Conservation (phyloP, 805 yeast genomes). For the Starmerella vitae region DNA sequence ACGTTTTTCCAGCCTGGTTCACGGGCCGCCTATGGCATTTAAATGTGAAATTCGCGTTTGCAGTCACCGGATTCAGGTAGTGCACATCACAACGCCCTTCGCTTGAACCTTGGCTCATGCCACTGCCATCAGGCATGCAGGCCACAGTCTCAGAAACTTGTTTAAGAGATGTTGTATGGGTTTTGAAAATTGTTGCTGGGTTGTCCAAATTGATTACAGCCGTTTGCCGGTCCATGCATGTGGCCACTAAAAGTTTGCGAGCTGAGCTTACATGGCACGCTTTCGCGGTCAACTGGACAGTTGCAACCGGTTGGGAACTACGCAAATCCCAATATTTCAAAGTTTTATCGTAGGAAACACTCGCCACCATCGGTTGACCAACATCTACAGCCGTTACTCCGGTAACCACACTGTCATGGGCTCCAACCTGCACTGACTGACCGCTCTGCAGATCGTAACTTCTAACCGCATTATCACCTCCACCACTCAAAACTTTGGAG, state of each 20-base stretch:
- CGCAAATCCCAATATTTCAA: slow-evolving; percentile 91
- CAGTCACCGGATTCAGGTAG: slow-evolving; percentile 65
- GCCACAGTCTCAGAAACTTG: slow-evolving; percentile 74
- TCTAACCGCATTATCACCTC: slow-evolving; percentile 78
- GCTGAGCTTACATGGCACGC: slow-evolving; percentile 80
- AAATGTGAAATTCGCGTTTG: slow-evolving; percentile 61
- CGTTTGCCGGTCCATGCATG: slow-evolving; percentile 80
- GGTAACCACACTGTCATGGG: slow-evolving; percentile 69
- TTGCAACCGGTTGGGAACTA: slow-evolving; percentile 60
- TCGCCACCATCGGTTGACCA: slow-evolving; percentile 60
- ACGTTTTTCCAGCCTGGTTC: slow-evolving; percentile 39
- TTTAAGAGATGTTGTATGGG: slow-evolving; percentile 62
- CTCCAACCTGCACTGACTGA: slow-evolving; percentile 72
- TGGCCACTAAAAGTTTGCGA: slow-evolving; percentile 77
- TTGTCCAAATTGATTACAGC: slow-evolving; percentile 57
- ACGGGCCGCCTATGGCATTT: slow-evolving; percentile 71
- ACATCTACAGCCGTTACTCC: slow-evolving; percentile 66
- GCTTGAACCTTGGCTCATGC: slow-evolving; percentile 82
- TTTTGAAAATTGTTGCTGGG: slow-evolving; percentile 72
- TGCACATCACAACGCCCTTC: slow-evolving; percentile 95
- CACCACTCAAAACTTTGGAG: slow-evolving; percentile 73
- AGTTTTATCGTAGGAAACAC: slow-evolving; percentile 96
- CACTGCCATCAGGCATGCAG: slow-evolving; percentile 85
- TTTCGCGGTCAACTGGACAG: slow-evolving; percentile 74
- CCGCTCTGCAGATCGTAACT: slow-evolving; percentile 71